These are phyloP conservation scores for Colletotrichum karsti DNA, from an alignment of 2,329 filamentous ascomycete species.

Conservation along the genomic window DNA sequence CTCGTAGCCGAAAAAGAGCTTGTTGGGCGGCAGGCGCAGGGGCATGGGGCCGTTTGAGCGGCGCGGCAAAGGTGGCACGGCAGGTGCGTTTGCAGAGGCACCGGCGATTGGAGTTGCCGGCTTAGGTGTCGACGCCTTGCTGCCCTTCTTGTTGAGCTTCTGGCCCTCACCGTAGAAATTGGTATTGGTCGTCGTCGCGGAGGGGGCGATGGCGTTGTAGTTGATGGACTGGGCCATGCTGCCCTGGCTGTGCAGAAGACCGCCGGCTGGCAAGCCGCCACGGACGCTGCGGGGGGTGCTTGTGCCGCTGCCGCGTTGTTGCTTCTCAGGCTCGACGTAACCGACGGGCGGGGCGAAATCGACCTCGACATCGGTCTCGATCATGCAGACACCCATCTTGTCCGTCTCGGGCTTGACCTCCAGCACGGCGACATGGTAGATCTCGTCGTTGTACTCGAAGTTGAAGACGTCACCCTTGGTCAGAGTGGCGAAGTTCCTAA, in stretches of 20 bases:
- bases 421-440: constrained; percentile 91
- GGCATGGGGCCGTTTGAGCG: constrained; percentile 84
- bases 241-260: constrained; percentile 82
- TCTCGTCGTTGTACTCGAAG: constrained; percentile 94
- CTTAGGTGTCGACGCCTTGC: constrained; percentile 78
- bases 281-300: constrained; percentile 80
- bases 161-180: constrained; percentile 86
- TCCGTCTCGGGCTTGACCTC: constrained; percentile 89
- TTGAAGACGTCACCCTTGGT: constrained; percentile 96
- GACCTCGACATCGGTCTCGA: constrained; percentile 95
- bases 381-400: constrained; percentile 89
- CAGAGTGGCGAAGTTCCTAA: constrained; percentile 93
- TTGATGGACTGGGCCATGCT: constrained; percentile 99
- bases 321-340: constrained; percentile 85
- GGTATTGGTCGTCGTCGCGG: constrained; percentile 73
- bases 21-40: constrained; percentile 83
- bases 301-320: constrained; percentile 72
- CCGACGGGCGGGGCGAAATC: constrained; percentile 95
- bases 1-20: constrained; percentile 96
- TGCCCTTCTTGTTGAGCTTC: constrained; percentile 84
- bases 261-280: constrained; percentile 73
- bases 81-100: constrained; percentile 51
- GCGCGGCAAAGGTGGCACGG: constrained; percentile 41
- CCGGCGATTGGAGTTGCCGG: constrained; percentile 76
- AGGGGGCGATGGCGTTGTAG: constrained; percentile 88